Conservation (phyloP, 768 basidiomycete species). For the Cyathus striatus region DNA sequence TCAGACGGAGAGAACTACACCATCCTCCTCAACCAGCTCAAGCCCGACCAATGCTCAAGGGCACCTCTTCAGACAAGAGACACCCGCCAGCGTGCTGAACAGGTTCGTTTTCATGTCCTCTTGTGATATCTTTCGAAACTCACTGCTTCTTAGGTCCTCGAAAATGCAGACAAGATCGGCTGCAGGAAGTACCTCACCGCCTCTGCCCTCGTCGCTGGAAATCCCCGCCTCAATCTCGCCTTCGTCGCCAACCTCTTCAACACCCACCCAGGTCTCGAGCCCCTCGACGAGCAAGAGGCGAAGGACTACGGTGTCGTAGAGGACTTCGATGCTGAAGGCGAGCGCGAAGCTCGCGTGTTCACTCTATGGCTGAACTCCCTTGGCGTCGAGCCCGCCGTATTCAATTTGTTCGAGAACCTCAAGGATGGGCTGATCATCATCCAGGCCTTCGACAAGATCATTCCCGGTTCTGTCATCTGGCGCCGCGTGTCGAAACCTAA, state of each 20-base stretch:
- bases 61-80: slow-evolving; percentile 86
- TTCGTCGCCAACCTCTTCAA: slow-evolving; percentile 99
- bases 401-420: slow-evolving; percentile 94
- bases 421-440: slow-evolving; percentile 89
- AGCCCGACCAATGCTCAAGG: slow-evolving; percentile 89
- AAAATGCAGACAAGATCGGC: slow-evolving; percentile 90
- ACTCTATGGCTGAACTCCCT: slow-evolving; percentile 98
- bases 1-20: slow-evolving; percentile 98
- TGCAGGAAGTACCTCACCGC: slow-evolving; percentile 96
- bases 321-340: slow-evolving; percentile 98
- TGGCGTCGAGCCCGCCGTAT: slow-evolving; percentile 93
- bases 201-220: slow-evolving; percentile 86
- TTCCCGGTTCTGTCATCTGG: slow-evolving; percentile 92
- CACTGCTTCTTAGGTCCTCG: slow-evolving; percentile 53
- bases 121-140: background rate
- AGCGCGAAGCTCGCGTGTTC: slow-evolving; percentile 96
- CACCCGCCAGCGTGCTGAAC: slow-evolving; percentile 80
- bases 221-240: slow-evolving; percentile 94
- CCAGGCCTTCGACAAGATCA: slow-evolving; percentile 95
- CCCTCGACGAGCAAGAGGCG: slow-evolving; percentile 90
- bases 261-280: slow-evolving; percentile 91
- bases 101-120: slow-evolving; percentile 28
- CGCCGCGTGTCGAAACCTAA: slow-evolving; percentile 94
- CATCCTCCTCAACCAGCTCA: slow-evolving; percentile 90
- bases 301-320: slow-evolving; percentile 88